These are phyloP conservation scores for Scheffersomyces ergatensis DNA, from an alignment of 805 yeast genomes.

Conservation along the genomic window DNA sequence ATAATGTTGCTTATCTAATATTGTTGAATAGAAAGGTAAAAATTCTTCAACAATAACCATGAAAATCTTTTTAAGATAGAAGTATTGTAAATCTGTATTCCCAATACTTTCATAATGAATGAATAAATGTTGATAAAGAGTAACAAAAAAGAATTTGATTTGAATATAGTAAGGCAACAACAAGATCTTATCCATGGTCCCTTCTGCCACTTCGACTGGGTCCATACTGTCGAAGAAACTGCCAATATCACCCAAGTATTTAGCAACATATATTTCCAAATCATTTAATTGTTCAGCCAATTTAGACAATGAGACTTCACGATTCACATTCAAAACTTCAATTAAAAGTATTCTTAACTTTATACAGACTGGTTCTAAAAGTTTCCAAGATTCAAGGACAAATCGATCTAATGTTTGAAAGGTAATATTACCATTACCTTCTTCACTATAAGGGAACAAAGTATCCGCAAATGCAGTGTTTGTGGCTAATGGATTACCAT, in stretches of 20 bases:
- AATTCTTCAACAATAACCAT: constrained; percentile 24
- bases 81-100: constrained; percentile 31
- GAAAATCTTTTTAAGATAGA: constrained; percentile 33
- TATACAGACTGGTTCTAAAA: background rate
- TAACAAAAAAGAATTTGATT: constrained; percentile 26
- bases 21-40: constrained; percentile 27
- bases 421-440: constrained; percentile 33
- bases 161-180: constrained; percentile 1
- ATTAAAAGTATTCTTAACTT: background rate
- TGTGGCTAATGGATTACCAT: constrained; percentile 49
- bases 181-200: constrained; percentile 1
- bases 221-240: background rate
- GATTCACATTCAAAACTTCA: constrained; percentile 38
- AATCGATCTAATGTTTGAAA: constrained; percentile 6
- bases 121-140: constrained; percentile 40
- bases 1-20: constrained; percentile 22
- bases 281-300: constrained; percentile 30
- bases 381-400: background rate
- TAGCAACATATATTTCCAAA: constrained; percentile 31
- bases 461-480: constrained; percentile 48
- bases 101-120: constrained; percentile 29
- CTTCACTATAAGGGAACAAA: constrained; percentile 39
- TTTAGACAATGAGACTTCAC: constrained; percentile 31
- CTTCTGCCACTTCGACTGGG: background rate
- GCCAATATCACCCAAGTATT: constrained; percentile 1